Percentiles rank a stretch among this genome's conserved stretches.
Evolutionary conservation across 495 filamentous ascomycete species (phyloP).

Genomic region (Podospora bellae-mahoneyi): DNA sequence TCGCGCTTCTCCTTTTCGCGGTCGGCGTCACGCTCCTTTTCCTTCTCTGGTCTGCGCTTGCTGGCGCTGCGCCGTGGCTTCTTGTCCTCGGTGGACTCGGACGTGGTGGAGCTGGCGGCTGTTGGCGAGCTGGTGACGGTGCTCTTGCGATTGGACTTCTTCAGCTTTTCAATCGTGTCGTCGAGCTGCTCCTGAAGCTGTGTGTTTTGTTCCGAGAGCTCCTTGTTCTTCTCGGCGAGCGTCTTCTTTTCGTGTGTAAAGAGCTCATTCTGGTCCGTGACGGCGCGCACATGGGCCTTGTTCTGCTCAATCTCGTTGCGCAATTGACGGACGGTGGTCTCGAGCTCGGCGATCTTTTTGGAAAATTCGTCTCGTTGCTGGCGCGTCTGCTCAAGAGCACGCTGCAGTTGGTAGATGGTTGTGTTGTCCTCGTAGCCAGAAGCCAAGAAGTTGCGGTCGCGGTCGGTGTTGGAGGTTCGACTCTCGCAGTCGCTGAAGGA

Average conservation of each 20-base stretch:
- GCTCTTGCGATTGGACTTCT: slow-evolving; percentile 56
- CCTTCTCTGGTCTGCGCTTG: slow-evolving; percentile 18
- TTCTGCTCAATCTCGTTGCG: slow-evolving; percentile 62
- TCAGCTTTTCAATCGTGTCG: slow-evolving; percentile 72
- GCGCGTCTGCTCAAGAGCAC: slow-evolving; percentile 16
- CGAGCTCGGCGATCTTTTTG: slow-evolving; percentile 33
- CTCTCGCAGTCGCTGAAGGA: slow-evolving; percentile 37
- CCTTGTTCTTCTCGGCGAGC: slow-evolving; percentile 81
- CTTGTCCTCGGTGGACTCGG: slow-evolving; percentile 30
- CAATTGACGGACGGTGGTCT: slow-evolving; percentile 47
- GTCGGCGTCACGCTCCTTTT: slow-evolving; percentile 20
- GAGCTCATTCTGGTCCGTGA: slow-evolving; percentile 76
- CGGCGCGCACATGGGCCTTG: slow-evolving; percentile 71
- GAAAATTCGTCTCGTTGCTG: slow-evolving; percentile 24
- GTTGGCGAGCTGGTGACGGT: slow-evolving; percentile 6
- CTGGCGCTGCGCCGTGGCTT: slow-evolving; percentile 30
- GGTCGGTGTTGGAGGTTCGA: slow-evolving; percentile 29
- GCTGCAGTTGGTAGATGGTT: slow-evolving; percentile 27
- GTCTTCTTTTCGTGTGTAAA: slow-evolving; percentile 52
- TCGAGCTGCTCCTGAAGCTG: slow-evolving; percentile 81
- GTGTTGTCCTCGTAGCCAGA: slow-evolving; percentile 27
- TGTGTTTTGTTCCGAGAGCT: slow-evolving; percentile 80
- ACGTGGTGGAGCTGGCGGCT: slow-evolving; percentile 7
- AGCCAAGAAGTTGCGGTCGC: slow-evolving; percentile 25
- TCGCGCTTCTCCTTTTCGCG: slow-evolving; percentile 22